These are phyloP conservation scores for Fusarium graminum DNA, from an alignment of 2,329 filamentous ascomycete species.

Conservation along the genomic window DNA sequence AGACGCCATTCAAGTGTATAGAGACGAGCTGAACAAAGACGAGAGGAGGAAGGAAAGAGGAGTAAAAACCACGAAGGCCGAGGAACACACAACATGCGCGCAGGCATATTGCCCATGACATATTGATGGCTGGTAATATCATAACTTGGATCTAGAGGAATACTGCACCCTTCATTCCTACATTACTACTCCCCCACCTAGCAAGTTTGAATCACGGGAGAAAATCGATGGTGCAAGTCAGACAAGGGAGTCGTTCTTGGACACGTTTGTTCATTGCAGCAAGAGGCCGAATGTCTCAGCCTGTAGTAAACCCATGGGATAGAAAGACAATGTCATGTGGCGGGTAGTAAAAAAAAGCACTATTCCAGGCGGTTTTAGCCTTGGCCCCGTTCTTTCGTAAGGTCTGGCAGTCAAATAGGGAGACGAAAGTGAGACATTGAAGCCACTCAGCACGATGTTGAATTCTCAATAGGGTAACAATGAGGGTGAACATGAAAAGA, in stretches of 20 bases:
- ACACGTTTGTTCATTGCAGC: slow-evolving; percentile 44
- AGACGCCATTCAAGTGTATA: slow-evolving; percentile 39
- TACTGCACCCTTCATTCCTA: slow-evolving; percentile 58
- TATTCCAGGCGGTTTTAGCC: slow-evolving; percentile 36
- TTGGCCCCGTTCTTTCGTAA: slow-evolving; percentile 48
- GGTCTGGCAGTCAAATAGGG: slow-evolving; percentile 29
- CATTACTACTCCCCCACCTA: slow-evolving; percentile 38
- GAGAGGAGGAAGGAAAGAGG: slow-evolving; percentile 32
- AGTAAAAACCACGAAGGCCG: slow-evolving; percentile 29
- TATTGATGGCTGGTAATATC: slow-evolving; percentile 51
- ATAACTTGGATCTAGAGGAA: slow-evolving; percentile 36
- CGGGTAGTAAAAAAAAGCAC: slow-evolving; percentile 27
- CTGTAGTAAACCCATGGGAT: slow-evolving; percentile 18
- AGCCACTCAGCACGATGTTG: slow-evolving; percentile 21
- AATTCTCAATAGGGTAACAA: slow-evolving; percentile 6
- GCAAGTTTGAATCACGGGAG: slow-evolving; percentile 42
- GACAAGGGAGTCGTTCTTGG: slow-evolving; percentile 28
- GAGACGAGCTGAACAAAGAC: slow-evolving; percentile 21
- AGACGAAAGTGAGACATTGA: slow-evolving; percentile 49
- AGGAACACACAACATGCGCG: slow-evolving; percentile 26
- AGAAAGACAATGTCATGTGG: slow-evolving; percentile 29
- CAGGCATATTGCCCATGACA: slow-evolving; percentile 44
- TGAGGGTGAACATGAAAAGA: slow-evolving; percentile 20
- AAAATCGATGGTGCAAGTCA: slow-evolving; percentile 26
- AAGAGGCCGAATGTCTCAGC: slow-evolving; percentile 53